Base-by-base conservation (phyloP, 2,329 filamentous ascomycete genomes). In the Trichoderma gracile region DNA sequence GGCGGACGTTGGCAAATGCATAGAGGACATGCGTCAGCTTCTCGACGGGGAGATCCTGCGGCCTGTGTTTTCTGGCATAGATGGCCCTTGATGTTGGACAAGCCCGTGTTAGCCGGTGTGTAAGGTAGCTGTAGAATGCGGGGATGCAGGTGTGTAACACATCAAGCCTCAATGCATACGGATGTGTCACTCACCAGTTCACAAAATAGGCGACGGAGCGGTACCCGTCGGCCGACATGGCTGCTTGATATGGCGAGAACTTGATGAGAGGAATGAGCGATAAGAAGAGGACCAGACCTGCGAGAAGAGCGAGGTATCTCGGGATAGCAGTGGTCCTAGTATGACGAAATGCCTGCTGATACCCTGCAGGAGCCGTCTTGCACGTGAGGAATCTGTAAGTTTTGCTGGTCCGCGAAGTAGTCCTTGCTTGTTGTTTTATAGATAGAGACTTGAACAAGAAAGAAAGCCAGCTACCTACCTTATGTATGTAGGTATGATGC, bases 11-110 rank as follows among this genome's bases (percentile, higher is more conserved):
- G 73, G 92, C 94, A 78, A 98, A 98, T 17, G 93, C 82, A 69
- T 97, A 97, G 17, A 97, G 86, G 5, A 98, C 78, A 73, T 98
- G 94, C 0, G 93, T 98, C 47, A 97, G 84, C 63, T 91, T 89
- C 62, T 93, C 85, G 3, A 84, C 87, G 0, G 91, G 91, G 6
- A 98, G 84, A 73, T 96, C 87, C 73, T 96, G 90, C 0, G 93
- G 93, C n/a, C 88, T 84, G 74, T 95, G 90, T 71, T 94, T 89
- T 63, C 93, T 87, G 45, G 82, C 92, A 76, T 97, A 97, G 70
- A 96, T 94, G 68, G 91, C 91, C 92, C 82, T 81, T 21, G 19
- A 33, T 3, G n/a, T 30, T 3, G 1, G 21, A 27, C 14, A 54
- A 55, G 73, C 70, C 33, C 69, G 68, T 46, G 21, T 27, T 40